Base-by-base conservation (phyloP, 2,329 filamentous ascomycete species). In the Aspergillus felis region DNA sequence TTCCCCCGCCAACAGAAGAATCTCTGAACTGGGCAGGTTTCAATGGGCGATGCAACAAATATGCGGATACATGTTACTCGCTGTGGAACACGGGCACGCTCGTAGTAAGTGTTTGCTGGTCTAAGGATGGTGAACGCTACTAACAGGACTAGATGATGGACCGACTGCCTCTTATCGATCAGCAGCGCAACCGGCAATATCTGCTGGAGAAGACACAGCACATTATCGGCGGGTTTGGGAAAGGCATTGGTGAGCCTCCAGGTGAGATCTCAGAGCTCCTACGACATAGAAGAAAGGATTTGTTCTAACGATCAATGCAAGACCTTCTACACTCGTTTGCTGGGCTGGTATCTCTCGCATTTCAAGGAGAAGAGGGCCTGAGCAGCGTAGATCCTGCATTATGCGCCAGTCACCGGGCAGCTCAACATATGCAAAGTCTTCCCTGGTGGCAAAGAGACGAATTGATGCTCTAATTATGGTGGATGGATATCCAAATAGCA, bases 11-110 rank as follows among this genome's bases (percentile, higher is more conserved):
- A 22, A 64, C 53, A 50, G 66, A 54, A 42, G 69, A 67, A 52
- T 69, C 67, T 60, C 70, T 81, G 42, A 74, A 77, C 9, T 83
- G 82, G 67, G 82, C 91, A 1, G 94, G 92, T 9, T 92, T 95
- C 76, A 96, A 95, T 68, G 94, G 94, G 27, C 86, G 94, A 51
- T 87, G 85, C 71, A 97, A 96, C 78, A 99, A 99, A 74, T 82
- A 87, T 50, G 89, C 90, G 9, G 94, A 99, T 75, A 97, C 94
- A 0, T 99, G 94, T 76, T 99, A 99, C 74, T 88, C 86, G 24
- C 99, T 93, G 81, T 99, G 94, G 94, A 91, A 90, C 0, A 82
- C 83, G 3, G 91, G 85, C 1, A 85, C 91, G 52, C 71, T 83
- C 52, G 71, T 73, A 57, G 79, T 81, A 73, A 66, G 71, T 51